These are phyloP conservation scores for Dryas drummondii DNA, from an alignment of 306 rosid species.

Conservation along the genomic window DNA sequence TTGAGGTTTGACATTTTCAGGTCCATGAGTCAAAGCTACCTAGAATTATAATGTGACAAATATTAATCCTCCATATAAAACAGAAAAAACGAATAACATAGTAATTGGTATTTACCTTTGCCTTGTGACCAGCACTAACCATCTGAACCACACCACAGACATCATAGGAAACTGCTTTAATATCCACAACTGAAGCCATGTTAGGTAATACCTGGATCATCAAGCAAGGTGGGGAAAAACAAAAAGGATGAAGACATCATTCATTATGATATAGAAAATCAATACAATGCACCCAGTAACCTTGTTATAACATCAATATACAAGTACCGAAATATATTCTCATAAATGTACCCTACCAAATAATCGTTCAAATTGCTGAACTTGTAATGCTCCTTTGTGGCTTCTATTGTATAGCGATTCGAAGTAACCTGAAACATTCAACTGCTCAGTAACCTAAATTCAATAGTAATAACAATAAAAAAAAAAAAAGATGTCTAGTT, in stretches of 20 bases:
- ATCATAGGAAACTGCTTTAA: slow-evolving; percentile 73
- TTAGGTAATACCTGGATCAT: slow-evolving; percentile 82
- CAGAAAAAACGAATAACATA: slow-evolving; percentile 22
- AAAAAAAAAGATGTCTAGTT: neutral
- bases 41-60: slow-evolving; percentile 29
- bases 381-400: slow-evolving; percentile 84
- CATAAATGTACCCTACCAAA: slow-evolving; percentile 50
- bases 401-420: slow-evolving; percentile 79
- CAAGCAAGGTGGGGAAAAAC: slow-evolving; percentile 20
- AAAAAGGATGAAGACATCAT: slow-evolving; percentile 16
- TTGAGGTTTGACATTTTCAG: slow-evolving; percentile 90
- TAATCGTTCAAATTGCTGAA: slow-evolving; percentile 76
- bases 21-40: slow-evolving; percentile 99
- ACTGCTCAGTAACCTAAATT: slow-evolving; percentile 19
- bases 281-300: slow-evolving; percentile 6
- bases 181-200: slow-evolving; percentile 89
- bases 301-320: neutral
- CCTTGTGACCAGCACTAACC: slow-evolving; percentile 65
- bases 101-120: slow-evolving; percentile 56
- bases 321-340: neutral
- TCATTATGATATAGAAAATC: slow-evolving; percentile 16
- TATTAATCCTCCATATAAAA: slow-evolving; percentile 20
- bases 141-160: slow-evolving; percentile 82
- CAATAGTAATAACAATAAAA: neutral
- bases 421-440: slow-evolving; percentile 76